Base-by-base conservation (phyloP, 495 filamentous ascomycete genomes). In the Trichoderma erinaceum region DNA sequence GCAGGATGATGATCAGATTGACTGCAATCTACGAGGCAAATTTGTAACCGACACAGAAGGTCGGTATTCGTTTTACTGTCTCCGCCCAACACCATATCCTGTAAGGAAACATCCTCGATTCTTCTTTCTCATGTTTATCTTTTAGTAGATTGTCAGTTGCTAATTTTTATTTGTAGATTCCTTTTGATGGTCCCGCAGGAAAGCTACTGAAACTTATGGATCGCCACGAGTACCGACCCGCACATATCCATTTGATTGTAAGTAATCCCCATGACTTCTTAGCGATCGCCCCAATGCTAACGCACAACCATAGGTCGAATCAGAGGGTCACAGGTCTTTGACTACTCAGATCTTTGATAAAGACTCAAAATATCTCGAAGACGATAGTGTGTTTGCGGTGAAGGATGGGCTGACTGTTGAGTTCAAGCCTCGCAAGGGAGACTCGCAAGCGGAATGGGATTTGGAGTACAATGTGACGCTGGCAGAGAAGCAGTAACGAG, bases 341-440 rank as follows among this genome's bases (percentile, higher is more conserved):
- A 86, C 85, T 0, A 92, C 90, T 16, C 90, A 93, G 75, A 81
- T 92, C 61, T 92, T 92, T 72, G 90, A 93, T 71, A 73, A 82
- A 67, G 80, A 84, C 32, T 88, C 88, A 70, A 75, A 82, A 69
- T 84, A 91, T 69, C 77, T 90, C 25, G 73, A 73, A 27, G 81
- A 92, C 56, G 90, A 93, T 76, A 79, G 85, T 0, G 90, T 90
- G 7, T 93, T 92, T 71, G 90, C 90, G 0, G 89, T 91, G 44
- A 93, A 92, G 81, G 86, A 92, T 69, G 88, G 85, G 25, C 76
- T 93, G 70, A 72, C 91, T 50, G 87, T 91, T 23, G 84, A 87
- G 68, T 92, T 93, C 72, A 69, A 83, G 66, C 81, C 82, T 27
- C 80, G 82, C 21, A 73, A 87, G 71, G 83, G 79, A 13, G 88